phyloP scores from a whole-genome alignment of 2,329 filamentous ascomycete species.

The Penicillium sp. region DNA sequence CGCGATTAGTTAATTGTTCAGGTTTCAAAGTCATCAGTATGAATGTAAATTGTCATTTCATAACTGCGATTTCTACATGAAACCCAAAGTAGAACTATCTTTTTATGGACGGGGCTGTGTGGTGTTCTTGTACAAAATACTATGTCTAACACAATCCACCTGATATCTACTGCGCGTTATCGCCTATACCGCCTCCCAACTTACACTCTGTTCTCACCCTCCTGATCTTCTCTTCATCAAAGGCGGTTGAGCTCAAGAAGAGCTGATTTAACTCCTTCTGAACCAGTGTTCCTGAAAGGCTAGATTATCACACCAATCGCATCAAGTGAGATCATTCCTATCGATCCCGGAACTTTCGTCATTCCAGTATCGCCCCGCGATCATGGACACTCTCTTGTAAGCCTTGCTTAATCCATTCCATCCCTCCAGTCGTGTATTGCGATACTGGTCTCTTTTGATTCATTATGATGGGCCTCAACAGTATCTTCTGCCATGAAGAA shows the following conservation, averaged over 20 bases:
- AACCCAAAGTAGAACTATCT: too few species aligned
- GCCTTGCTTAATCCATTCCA: constrained; percentile 9
- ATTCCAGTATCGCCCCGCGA: constrained; percentile 11
- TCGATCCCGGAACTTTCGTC: constrained; percentile 2
- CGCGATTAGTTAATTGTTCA: too few species aligned
- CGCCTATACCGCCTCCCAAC: constrained; percentile 16
- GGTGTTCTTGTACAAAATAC: too few species aligned
- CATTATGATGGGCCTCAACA: not conserved
- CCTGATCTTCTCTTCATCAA: not conserved
- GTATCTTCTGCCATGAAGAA: not conserved
- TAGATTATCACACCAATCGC: not conserved
- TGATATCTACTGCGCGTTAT: constrained; percentile 13
- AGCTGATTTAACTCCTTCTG: not conserved
- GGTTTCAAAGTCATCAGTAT: too few species aligned
- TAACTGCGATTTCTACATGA: not conserved
- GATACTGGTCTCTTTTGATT: not conserved
- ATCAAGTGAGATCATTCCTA: not conserved
- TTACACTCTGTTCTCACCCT: constrained; percentile 3
- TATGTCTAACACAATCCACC: not conserved
- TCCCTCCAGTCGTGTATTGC: not conserved
- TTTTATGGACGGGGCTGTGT: not conserved
- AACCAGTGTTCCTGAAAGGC: too few species aligned
- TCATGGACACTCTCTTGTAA: constrained; percentile 49
- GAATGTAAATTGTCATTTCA: too few species aligned
- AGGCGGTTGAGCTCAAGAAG: not conserved